Evolutionary conservation across 2,329 filamentous ascomycete species (phyloP), one percentile per base, ranked within the genome.

Genomic region (Ascocoryne sarcoides): DNA sequence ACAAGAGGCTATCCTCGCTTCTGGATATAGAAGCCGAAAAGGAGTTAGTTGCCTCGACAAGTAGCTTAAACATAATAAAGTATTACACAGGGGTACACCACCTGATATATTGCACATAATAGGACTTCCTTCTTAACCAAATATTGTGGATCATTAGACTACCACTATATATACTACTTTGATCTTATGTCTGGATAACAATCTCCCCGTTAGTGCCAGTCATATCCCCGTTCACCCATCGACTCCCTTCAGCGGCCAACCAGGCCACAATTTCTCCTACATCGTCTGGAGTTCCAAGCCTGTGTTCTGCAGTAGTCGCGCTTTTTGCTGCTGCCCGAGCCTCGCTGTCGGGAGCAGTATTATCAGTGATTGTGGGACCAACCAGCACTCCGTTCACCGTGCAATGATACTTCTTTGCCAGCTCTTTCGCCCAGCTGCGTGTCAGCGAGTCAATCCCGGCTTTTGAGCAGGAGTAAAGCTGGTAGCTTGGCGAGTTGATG

Each of bases 201-300:
- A n/a, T n/a, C n/a, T n/a, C n/a, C n/a, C n/a, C n/a, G n/a, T n/a
- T n/a, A n/a, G n/a, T n/a, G n/a, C n/a, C n/a, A n/a, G n/a, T n/a
- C n/a, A n/a, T n/a, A n/a, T n/a, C n/a, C 12, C 68, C 68, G 45
- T 69, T 71, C 9, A 71, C 59, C 68, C 68, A 71, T 10, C 63
- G 57, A 1, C 65, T 62, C 20, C 63, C 52, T 31, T 63, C 62
- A 46, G 69, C 66, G 18, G 64, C 67, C 14, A 71, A 42, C 44
- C 68, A 69, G 0, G 54, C 67, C 2, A 71, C 68, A 5, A 63
- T 62, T 40, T 53, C 66, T 0, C 68, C 68, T 40, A 71, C 60
- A 44, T 72, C 69, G 17, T 65, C 62, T 4, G 64, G 59, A 40
- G 62, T 58, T 0, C 59, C 68, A 59, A 71, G 55, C 12, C 44